Evolutionary conservation across 2,329 filamentous ascomycete genomes (phyloP), one percentile per base, ranked within the genome.

Genomic region (Aspergillus puulaauensis): DNA sequence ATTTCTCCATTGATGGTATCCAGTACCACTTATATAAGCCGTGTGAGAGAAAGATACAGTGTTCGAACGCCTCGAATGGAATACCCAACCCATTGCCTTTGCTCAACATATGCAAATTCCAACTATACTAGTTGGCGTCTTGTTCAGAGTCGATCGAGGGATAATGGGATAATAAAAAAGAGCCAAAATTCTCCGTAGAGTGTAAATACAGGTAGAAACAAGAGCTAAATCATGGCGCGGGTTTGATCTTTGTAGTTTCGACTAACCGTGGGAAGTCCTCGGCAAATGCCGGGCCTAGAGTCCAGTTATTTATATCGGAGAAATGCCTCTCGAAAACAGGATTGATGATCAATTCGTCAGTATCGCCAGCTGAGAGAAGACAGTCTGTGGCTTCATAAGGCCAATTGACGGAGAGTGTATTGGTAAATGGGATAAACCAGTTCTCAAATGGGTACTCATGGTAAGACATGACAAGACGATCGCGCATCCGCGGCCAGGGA

Each of bases 281-380:
- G 21, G 82, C 81, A 72, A 95, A 95, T 2, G 80, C 79, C 5
- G 84, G 82, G 0, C 91, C 91, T 2, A 96, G 70, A 58, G 85
- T 89, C 92, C 93, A 97, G 68, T 96, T 96, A 58, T 87, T 83
- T 40, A 92, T 69, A 44, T 90, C 82, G 3, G 88, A 77, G 49
- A 96, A 70, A 71, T 97, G 92, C 39, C 86, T 81, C 75, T 96
- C 90, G 71, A 96, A 96, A 0, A 91, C 90, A 0, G 91, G 91
- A 63, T 95, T 96, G 61, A 96, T 91, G 62, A 90, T 81, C 59
- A 91, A 79, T 66, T 92, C 88, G 8, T 88, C 85, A 5, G 72
- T 72, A 35, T 77, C 75, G 1, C 71, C 69, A 1, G 73, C 72
- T 54, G 82, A 79, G 24, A 90, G 76, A 24, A 96, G 78, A 37